Base-by-base conservation (phyloP, 495 filamentous ascomycete genomes). In the Echria macrotheca region DNA sequence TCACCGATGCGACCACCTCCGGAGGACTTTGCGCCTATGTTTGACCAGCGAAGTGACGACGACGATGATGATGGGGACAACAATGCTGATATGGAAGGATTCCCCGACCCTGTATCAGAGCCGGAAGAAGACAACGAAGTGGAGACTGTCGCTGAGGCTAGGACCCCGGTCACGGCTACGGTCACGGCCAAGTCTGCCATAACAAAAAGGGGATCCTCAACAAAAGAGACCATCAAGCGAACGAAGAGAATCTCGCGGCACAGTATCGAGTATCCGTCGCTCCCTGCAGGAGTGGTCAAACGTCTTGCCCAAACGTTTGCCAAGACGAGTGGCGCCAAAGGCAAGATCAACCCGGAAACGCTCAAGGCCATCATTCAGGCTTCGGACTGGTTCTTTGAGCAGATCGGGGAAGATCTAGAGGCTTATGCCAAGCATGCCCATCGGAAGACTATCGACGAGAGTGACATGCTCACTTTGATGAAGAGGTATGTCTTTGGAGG, bases 331-430 rank as follows among this genome's bases (percentile, higher is more conserved):
- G 79, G 80, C 32, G 74, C 72, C 3, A 87, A 82, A 52, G 65
- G 77, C 0, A 85, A 79, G 54, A 80, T 96, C 43, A 79, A 72
- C 50, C 81, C 84, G 29, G 85, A 89, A 23, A 81, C 84, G 1
- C 69, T 95, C 44, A 75, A 77, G 14, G 81, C 81, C 19, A 82
- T 96, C 29, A 80, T 83, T 60, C 81, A 86, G 57, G 87, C 88
- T 12, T 85, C 84, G 14, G 86, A 91, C 26, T 89, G 85, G 82
- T 96, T 88, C 66, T 94, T 95, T 59, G 85, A 91, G 57, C 90
- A 95, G 63, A 71, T 83, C 11, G 78, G 85, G 47, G 86, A 87
- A 19, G 87, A 94, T 58, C 70, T 96, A 50, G 78, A 77, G 3
- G 81, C 76, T 1, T 96, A 90, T 66, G 85, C 90, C 7, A 73